Conservation (phyloP, 176 grass and related monocot genomes). For the Carex scoparia region DNA sequence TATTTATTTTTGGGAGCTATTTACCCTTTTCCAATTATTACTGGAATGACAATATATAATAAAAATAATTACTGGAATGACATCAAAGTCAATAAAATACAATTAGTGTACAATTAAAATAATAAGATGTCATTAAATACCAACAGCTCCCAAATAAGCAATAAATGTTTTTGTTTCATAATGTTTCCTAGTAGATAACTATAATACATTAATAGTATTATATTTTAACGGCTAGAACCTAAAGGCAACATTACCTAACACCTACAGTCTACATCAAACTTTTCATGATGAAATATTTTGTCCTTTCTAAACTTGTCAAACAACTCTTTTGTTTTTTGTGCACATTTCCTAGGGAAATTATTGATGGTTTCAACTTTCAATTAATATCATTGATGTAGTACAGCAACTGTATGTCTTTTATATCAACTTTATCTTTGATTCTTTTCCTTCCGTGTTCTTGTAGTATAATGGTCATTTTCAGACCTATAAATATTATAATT, state of each 20-base stretch:
- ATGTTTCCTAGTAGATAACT: neutral
- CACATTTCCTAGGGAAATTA: neutral
- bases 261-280: neutral
- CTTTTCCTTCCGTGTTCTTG: neutral
- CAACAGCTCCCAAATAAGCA: no score
- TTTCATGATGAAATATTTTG: neutral
- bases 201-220: neutral
- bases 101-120: neutral
- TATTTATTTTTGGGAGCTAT: no score
- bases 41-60: no score
- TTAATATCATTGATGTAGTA: no score
- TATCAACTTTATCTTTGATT: neutral
- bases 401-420: neutral
- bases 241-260: neutral
- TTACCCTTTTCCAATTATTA: no score
- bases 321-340: neutral
- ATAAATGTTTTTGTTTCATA: neutral
- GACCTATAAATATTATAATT: no score
- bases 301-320: neutral
- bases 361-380: neutral
- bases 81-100: neutral
- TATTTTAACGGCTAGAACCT: neutral
- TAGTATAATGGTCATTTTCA: no score
- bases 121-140: neutral
- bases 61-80: neutral